Evolutionary conservation across 345 rosid species (phyloP), one percentile per base, ranked within the genome.

Genomic region (Syzygium jambos): DNA sequence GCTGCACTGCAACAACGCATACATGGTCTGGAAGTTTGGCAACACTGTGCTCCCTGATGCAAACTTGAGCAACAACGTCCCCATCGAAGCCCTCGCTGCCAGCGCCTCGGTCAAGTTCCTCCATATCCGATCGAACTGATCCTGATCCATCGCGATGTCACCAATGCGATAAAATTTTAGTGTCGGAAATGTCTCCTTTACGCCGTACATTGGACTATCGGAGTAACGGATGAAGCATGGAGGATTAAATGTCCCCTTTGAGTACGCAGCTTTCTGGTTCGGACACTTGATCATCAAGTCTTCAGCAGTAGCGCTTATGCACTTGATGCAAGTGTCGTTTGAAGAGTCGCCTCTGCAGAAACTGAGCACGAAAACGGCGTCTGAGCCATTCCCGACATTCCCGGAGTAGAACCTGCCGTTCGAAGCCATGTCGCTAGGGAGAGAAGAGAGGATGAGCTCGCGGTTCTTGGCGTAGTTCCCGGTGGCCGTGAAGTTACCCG

Each of bases 321-420:
- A 61, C 68, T 29, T 61, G 1, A 61, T 55, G 59, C 59, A 55
- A 55, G 59, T 55, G 27, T 55, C 2, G 59, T 55, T 55, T 21
- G 59, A 22, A 55, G 59, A 55, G 59, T 55, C 27, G 1, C 59
- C 59, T 55, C 27, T 55, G 27, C 1, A 55, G 0, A 55, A 22
- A 55, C 59, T 22, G 59, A 55, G 59, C 59, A 55, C 23, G 27
- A 21, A 55, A 55, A 55, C 4, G 11, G 22, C 27, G 0, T 22
- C 0, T 3, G 59, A 55, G 27, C 27, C 12, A 0, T 55, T 55
- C 59, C 27, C 0, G 12, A 21, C 27, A 8, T 55, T 55, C 59
- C 59, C 11, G 0, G 59, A 7, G 59, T 3, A 55, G 59, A 55
- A 55, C 27, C 27, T 2, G 0, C 27, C 27, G 4, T 3, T 55